Evolutionary conservation across 768 basidiomycete species (phyloP).

Genomic region (Holtermanniella nyarrowii): DNA sequence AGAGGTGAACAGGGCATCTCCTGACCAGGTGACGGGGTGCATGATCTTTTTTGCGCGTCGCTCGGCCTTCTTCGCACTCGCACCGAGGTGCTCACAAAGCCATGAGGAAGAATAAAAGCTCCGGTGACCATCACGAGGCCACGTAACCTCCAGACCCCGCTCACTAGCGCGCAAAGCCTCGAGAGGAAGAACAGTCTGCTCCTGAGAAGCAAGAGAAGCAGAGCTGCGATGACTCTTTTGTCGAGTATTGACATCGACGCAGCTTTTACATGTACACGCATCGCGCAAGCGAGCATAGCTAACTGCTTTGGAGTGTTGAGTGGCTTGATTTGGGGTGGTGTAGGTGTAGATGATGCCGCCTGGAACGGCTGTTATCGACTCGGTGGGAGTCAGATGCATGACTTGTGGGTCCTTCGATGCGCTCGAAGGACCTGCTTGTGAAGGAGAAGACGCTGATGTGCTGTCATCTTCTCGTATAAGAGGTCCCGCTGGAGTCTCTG

Average conservation of each 20-base stretch:
- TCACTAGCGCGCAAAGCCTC: conserved; percentile 29
- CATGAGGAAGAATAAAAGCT: conserved; percentile 10
- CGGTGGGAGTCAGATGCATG: not conserved
- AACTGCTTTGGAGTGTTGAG: no score
- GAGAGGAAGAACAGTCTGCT: conserved; percentile 44
- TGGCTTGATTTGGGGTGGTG: no score
- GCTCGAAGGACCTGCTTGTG: no score
- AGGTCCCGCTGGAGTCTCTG: no score
- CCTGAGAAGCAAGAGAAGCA: conserved; percentile 51
- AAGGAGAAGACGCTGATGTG: no score
- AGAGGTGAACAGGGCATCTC: conserved; percentile 45
- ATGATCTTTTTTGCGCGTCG: conserved; percentile 49
- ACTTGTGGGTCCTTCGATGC: not conserved
- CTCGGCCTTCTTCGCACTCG: conserved; percentile 16
- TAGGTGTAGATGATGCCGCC: not conserved
- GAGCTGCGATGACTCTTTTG: conserved; percentile 69
- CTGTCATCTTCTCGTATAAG: no score
- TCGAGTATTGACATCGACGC: conserved; percentile 63
- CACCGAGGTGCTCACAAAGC: conserved; percentile 3
- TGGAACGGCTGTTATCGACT: not conserved
- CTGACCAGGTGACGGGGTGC: conserved; percentile 47
- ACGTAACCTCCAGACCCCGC: conserved; percentile 48
- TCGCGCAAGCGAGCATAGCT: conserved; percentile 75
- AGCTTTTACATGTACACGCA: conserved; percentile 61
- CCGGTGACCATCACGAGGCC: conserved; percentile 41